phyloP scores from a whole-genome alignment of 75 land plant genomes.

The Azolla pinnata region DNA sequence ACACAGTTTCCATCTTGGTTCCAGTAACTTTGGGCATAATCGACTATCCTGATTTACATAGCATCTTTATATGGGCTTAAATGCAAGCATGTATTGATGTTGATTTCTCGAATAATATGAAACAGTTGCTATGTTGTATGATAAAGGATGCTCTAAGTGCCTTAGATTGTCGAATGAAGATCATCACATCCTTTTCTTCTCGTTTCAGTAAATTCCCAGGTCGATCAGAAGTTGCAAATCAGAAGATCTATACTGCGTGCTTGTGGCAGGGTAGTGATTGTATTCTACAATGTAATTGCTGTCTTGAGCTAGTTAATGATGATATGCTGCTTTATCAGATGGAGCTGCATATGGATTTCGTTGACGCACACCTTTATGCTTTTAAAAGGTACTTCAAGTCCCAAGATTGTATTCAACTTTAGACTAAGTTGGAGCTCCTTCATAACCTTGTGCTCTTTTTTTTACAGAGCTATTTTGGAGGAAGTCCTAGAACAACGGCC shows the following conservation, averaged over 20 bases:
- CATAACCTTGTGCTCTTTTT: not conserved
- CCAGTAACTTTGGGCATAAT: too few relatives aligned
- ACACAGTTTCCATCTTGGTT: too few relatives aligned
- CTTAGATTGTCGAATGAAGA: not conserved
- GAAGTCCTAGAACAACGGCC: conserved; percentile 64
- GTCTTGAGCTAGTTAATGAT: not conserved
- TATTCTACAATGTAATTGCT: not conserved
- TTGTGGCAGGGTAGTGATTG: conserved; percentile 59
- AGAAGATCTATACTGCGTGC: conserved; percentile 62
- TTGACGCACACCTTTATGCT: conserved; percentile 96
- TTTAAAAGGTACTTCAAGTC: conserved; percentile 85
- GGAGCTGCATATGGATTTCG: conserved; percentile 84
- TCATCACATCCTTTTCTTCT: not conserved
- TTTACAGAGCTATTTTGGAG: conserved; percentile 51
- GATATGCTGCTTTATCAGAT: conserved; percentile 27
- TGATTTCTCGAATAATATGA: too few relatives aligned
- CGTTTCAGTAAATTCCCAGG: conserved; percentile 6
- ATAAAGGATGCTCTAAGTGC: not conserved
- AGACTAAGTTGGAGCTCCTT: not conserved
- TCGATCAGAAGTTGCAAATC: conserved; percentile 57
- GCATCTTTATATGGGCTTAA: too few relatives aligned
- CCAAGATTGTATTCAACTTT: too few relatives aligned
- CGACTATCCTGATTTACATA: too few relatives aligned
- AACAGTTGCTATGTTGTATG: not conserved
- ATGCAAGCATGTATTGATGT: too few relatives aligned